These are phyloP conservation scores for Rhodosporidiobolus odoratus DNA, from an alignment of 768 basidiomycete genomes.

Conservation along the genomic window DNA sequence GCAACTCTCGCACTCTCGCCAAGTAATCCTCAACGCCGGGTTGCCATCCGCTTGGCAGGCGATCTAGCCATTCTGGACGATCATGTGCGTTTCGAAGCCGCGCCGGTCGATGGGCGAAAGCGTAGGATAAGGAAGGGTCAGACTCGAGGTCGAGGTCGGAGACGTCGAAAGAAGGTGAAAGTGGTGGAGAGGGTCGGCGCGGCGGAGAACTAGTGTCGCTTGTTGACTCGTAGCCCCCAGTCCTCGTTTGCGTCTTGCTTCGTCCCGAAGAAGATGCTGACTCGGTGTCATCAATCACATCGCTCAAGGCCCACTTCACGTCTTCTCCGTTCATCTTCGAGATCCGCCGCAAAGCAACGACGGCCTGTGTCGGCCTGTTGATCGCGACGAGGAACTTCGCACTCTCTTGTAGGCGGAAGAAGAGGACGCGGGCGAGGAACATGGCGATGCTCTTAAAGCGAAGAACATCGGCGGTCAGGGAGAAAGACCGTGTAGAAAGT, in stretches of 20 bases:
- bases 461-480: slow-evolving; percentile 9
- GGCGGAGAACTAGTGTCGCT: slow-evolving; percentile 39
- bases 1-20: slow-evolving; percentile 62
- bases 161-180: background rate
- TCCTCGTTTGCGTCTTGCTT: background rate
- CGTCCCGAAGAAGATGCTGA: background rate
- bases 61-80: slow-evolving; percentile 4
- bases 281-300: slow-evolving; percentile 55
- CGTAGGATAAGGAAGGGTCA: background rate
- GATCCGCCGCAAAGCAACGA: slow-evolving; percentile 75
- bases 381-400: slow-evolving; percentile 76
- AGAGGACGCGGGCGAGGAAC: slow-evolving; percentile 77
- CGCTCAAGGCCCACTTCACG: slow-evolving; percentile 61
- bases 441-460: slow-evolving; percentile 67
- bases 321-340: slow-evolving; percentile 77
- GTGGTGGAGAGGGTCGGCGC: background rate
- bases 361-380: slow-evolving; percentile 74
- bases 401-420: slow-evolving; percentile 90
- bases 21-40: slow-evolving; percentile 58
- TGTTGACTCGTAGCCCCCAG: slow-evolving; percentile 41
- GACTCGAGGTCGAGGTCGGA: slow-evolving; percentile 2
- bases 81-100: background rate
- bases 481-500: background rate
- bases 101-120: background rate
- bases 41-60: background rate